A percentile compares a stretch with the other conserved stretches of the same genome.
Conservation (phyloP, 2,329 filamentous ascomycete genomes). For the Colletotrichum brevisporum region DNA sequence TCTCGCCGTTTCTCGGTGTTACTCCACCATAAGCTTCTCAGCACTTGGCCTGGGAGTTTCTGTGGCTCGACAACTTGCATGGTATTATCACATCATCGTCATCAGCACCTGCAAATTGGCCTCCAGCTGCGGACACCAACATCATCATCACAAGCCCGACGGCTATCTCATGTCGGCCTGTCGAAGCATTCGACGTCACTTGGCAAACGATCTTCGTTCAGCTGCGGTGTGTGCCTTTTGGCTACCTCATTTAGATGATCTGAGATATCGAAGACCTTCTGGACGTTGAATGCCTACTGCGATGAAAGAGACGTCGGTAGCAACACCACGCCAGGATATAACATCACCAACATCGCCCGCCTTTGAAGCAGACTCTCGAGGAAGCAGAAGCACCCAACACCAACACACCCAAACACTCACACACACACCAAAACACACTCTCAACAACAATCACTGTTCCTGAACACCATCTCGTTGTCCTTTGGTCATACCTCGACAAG, state of each 20-base stretch:
- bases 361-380: neutral
- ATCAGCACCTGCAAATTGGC: conserved; percentile 9
- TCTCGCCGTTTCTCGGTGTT: conserved; percentile 4
- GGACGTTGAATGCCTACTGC: conserved; percentile 1
- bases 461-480: neutral
- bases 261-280: neutral
- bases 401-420: neutral
- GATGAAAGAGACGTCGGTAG: conserved; percentile 3
- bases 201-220: neutral
- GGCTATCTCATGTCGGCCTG: conserved; percentile 24
- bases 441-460: too few species aligned
- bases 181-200: conserved; percentile 23
- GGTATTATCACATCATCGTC: conserved; percentile 21
- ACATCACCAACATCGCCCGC: conserved; percentile 15
- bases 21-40: conserved; percentile 4
- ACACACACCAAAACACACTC: too few species aligned
- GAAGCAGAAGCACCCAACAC: conserved; percentile 17
- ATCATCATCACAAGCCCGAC: neutral
- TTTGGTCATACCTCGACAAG: conserved; percentile 4
- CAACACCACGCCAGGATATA: conserved; percentile 22
- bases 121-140: conserved; percentile 2
- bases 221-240: neutral
- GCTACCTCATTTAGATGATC: neutral
- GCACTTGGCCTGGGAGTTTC: neutral
- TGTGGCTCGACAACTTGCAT: conserved; percentile 10